Evolutionary conservation across 768 basidiomycete species (phyloP), one percentile per base, ranked within the genome.

Genomic region (Pleurotus cornucopiae): DNA sequence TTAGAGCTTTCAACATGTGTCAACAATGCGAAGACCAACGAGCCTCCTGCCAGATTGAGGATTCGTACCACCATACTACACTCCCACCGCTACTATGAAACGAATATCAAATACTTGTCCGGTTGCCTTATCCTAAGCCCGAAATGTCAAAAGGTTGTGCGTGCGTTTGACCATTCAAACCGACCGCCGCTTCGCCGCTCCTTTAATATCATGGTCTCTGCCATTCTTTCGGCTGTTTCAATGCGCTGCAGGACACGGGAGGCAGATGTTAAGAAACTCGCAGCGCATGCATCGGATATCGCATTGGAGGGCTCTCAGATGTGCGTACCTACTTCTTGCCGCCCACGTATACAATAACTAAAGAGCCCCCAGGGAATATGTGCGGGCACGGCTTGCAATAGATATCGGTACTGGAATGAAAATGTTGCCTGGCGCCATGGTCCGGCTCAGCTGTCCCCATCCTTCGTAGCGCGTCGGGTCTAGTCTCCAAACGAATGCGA

Each of bases 361-460:
- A 58, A 2, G 58, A 63, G 23, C 70, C 71, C 68, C 57, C 54
- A 9, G 75, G 77, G 16, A 80, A 23, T 23, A 23, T 3, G 21
- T 23, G 21, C 2, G 21, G 21, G 21, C 80, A 21, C 71, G 71
- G 54, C 58, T 75, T 43, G 81, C 77, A 13, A 58, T 85, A 30
- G 58, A 63, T 68, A 30, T 82, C 83, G 3, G 68, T 86, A 40
- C 67, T 85, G 57, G 76, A 83, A 55, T 20, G 20, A 20, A 20
- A 20, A 20, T 76, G 76, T 57, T 82, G 83, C 60, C 66, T 69
- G 46, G 69, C 73, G 44, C 60, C 66, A 26, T 85, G 79, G 84
- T 67, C 58, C 14, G 71, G 64, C 11, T 18, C 60, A 38, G 20
- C 43, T 39, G 6, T n/a, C 14, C 41, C 41, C 41, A 6, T 12